Conservation (phyloP, 139 green algal species). For the Mesotaenium endlicherianum region DNA sequence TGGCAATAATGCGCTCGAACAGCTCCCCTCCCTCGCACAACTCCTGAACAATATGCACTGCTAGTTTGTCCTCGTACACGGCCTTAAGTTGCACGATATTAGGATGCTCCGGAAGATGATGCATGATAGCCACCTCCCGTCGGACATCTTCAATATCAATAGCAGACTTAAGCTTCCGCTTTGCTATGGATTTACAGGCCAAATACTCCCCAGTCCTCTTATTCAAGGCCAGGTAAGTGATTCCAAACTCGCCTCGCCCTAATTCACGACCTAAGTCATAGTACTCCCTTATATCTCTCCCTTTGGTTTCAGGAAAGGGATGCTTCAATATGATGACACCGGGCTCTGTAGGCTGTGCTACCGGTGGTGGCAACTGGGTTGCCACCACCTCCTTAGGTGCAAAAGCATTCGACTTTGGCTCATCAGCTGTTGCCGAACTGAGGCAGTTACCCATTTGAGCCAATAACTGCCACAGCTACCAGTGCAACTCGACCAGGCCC, state of each 20-base stretch:
- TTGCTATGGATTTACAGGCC: conserved; percentile 91
- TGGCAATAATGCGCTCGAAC: conserved; percentile 77
- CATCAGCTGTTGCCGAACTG: too few species aligned
- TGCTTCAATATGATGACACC: too few species aligned
- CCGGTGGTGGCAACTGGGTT: too few species aligned
- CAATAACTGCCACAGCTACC: too few species aligned
- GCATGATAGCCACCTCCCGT: conserved; percentile 92
- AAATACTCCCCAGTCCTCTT: conserved; percentile 55
- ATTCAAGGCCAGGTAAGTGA: conserved; percentile 18
- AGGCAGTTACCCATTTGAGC: too few species aligned
- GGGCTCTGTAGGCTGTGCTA: too few species aligned
- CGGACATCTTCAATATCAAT: conserved; percentile 94
- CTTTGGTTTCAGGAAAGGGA: too few species aligned
- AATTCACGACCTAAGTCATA: conserved; percentile 31
- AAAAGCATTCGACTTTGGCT: too few species aligned
- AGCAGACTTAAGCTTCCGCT: conserved; percentile 77
- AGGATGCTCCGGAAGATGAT: conserved; percentile 78
- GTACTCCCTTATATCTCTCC: neutral
- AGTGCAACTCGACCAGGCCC: too few species aligned
- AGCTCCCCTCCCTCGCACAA: conserved; percentile 91
- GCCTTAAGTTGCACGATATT: conserved; percentile 74
- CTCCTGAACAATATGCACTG: conserved; percentile 73
- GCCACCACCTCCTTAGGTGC: too few species aligned
- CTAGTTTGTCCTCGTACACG: conserved; percentile 41
- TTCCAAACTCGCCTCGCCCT: conserved; percentile 44